Conservation (phyloP, 495 filamentous ascomycete genomes). For the Hypoxylon cercidicola region DNA sequence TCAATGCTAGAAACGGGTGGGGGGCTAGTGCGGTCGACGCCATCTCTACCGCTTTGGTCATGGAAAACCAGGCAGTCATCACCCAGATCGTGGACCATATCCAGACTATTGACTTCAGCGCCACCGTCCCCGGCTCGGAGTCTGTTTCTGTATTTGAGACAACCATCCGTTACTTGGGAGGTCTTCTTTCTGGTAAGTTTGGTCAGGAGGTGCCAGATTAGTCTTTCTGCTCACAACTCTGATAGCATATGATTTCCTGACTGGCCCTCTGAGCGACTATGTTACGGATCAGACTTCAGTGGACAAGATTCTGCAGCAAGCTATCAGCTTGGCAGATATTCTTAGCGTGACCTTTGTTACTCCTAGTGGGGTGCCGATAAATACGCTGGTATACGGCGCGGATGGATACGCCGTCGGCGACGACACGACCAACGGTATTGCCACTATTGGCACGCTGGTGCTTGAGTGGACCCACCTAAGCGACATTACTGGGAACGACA, state of each 20-base stretch:
- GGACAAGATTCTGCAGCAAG: slow-evolving; percentile 70
- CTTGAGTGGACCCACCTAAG: slow-evolving; percentile 88
- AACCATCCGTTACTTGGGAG: slow-evolving; percentile 86
- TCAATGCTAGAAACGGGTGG: slow-evolving; percentile 76
- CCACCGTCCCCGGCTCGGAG: slow-evolving; percentile 53
- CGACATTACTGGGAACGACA: slow-evolving; percentile 74
- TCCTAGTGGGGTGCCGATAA: slow-evolving; percentile 77
- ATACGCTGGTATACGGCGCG: slow-evolving; percentile 70
- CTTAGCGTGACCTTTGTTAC: slow-evolving; percentile 85
- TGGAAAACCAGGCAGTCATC: slow-evolving; percentile 74
- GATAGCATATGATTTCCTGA: slow-evolving; percentile 82
- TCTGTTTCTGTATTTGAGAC: slow-evolving; percentile 87
- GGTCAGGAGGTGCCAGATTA: not conserved
- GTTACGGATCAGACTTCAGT: slow-evolving; percentile 59
- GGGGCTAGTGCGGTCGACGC: slow-evolving; percentile 87
- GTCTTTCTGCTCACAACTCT: not conserved
- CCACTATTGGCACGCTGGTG: slow-evolving; percentile 76
- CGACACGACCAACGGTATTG: slow-evolving; percentile 70
- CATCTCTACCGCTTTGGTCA: slow-evolving; percentile 81
- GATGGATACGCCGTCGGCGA: slow-evolving; percentile 55
- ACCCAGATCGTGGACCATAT: slow-evolving; percentile 76
- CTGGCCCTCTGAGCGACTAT: slow-evolving; percentile 70
- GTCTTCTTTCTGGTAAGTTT: slow-evolving; percentile 72
- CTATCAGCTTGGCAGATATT: slow-evolving; percentile 73
- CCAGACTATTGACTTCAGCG: slow-evolving; percentile 72